Conservation (phyloP, 495 filamentous ascomycete genomes). For the Evernia prunastri region DNA sequence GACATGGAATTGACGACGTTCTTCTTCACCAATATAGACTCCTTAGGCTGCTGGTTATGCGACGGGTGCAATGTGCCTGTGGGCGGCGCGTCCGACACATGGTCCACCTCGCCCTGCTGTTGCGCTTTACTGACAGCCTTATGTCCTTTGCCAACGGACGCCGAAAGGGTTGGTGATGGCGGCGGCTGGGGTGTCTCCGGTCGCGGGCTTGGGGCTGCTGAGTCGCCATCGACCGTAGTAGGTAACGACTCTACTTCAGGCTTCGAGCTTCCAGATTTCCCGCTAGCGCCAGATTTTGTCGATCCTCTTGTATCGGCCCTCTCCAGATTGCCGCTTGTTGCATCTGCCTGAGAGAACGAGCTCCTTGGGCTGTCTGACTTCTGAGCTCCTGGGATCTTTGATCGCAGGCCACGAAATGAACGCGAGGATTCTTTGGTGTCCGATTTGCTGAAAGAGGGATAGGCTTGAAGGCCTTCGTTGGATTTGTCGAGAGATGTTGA, state of each 20-base stretch:
- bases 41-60: constrained; percentile 52
- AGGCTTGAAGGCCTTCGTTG: constrained; percentile 60
- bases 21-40: constrained; percentile 80
- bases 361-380: constrained; percentile 70
- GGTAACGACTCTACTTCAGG: constrained; percentile 16
- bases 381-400: constrained; percentile 63
- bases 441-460: constrained; percentile 85
- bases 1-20: constrained; percentile 47
- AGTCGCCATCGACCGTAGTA: constrained; percentile 20
- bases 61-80: constrained; percentile 45
- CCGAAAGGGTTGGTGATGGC: constrained; percentile 80
- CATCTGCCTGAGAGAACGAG: constrained; percentile 60
- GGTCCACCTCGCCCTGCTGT: constrained; percentile 83
- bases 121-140: constrained; percentile 75
- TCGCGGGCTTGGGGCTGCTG: constrained; percentile 34
- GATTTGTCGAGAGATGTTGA: constrained; percentile 30
- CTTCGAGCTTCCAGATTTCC: constrained; percentile 28
- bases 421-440: constrained; percentile 93
- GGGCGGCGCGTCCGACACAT: constrained; percentile 90
- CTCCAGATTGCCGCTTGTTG: constrained; percentile 43
- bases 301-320: constrained; percentile 65
- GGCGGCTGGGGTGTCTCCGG: constrained; percentile 63
- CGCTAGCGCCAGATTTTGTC: constrained; percentile 58
- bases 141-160: constrained; percentile 67
- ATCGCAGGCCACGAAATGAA: constrained; percentile 68